Evolutionary conservation across 148 eudicot species (phyloP).

Genomic region (Salicornia ramosissima): DNA sequence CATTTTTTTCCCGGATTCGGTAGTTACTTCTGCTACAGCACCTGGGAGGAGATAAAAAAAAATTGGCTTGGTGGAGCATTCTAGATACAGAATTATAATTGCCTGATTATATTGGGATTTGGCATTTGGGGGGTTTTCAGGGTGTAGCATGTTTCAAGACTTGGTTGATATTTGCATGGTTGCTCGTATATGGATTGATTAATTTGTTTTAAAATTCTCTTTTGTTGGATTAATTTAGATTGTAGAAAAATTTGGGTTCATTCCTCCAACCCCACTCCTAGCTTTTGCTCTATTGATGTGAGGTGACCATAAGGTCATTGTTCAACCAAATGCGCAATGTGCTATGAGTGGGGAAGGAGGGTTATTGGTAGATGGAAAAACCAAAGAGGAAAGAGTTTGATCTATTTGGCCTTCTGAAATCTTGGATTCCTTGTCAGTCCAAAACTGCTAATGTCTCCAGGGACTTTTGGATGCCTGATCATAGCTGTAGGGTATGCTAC

Average conservation of each 20-base stretch:
- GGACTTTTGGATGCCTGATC: slow-evolving; percentile 97
- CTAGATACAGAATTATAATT: not conserved
- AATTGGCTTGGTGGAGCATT: too few relatives aligned
- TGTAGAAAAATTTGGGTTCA: slow-evolving; percentile 19
- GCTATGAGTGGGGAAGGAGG: slow-evolving; percentile 66
- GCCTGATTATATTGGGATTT: slow-evolving; percentile 11
- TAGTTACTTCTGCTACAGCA: not conserved
- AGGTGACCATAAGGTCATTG: slow-evolving; percentile 30
- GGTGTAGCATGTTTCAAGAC: slow-evolving; percentile 18
- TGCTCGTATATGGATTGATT: slow-evolving; percentile 14
- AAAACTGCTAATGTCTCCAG: slow-evolving; percentile 56
- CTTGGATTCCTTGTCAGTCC: slow-evolving; percentile 58
- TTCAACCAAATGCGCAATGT: slow-evolving; percentile 61
- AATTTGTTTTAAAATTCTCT: not conserved
- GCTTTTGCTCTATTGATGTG: slow-evolving; percentile 24
- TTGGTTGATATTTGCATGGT: not conserved
- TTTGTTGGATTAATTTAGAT: not conserved
- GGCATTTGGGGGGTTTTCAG: not conserved
- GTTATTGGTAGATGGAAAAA: slow-evolving; percentile 58
- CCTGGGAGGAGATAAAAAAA: not conserved
- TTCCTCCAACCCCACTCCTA: slow-evolving; percentile 27
- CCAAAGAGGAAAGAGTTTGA: slow-evolving; percentile 36
- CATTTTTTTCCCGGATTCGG: not conserved
- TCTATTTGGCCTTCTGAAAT: slow-evolving; percentile 50
- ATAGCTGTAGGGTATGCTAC: slow-evolving; percentile 78